These are phyloP conservation scores for apple (Malus domestica) DNA, from an alignment of 306 rosid species.

Conservation along the genomic window DNA sequence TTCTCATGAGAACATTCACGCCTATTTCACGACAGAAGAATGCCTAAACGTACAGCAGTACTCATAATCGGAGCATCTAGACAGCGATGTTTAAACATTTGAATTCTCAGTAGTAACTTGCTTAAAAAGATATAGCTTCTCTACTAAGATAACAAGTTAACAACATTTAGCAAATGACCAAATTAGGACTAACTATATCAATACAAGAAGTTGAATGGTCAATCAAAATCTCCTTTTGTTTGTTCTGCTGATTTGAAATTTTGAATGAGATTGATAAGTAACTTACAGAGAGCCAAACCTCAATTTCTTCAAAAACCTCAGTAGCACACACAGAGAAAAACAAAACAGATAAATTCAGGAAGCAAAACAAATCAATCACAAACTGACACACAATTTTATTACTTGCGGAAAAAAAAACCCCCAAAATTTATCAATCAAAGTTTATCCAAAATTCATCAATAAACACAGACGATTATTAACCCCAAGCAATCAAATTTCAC, in stretches of 20 bases:
- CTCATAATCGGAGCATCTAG: not conserved
- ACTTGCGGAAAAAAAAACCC: not conserved
- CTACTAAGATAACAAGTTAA: not conserved
- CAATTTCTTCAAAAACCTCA: not conserved
- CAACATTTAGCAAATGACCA: not conserved
- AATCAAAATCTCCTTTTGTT: not conserved
- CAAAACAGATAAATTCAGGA: no score
- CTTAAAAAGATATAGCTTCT: not conserved
- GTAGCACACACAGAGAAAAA: not conserved
- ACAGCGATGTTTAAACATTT: not conserved
- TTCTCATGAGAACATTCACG: not conserved
- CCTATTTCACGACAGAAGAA: not conserved
- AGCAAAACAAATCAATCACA: not conserved
- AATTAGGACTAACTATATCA: not conserved
- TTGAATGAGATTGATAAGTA: not conserved
- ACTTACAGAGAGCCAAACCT: not conserved
- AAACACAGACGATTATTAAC: not conserved
- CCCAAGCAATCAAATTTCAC: not conserved
- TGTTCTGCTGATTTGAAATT: not conserved
- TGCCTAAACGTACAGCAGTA: not conserved
- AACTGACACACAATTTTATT: not conserved
- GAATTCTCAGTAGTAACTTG: not conserved
- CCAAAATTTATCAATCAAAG: not conserved
- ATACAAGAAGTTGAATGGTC: not conserved
- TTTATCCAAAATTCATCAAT: not conserved